These are phyloP conservation scores for Ajuga reptans DNA, from an alignment of 305 asterid genomes.

Conservation along the genomic window DNA sequence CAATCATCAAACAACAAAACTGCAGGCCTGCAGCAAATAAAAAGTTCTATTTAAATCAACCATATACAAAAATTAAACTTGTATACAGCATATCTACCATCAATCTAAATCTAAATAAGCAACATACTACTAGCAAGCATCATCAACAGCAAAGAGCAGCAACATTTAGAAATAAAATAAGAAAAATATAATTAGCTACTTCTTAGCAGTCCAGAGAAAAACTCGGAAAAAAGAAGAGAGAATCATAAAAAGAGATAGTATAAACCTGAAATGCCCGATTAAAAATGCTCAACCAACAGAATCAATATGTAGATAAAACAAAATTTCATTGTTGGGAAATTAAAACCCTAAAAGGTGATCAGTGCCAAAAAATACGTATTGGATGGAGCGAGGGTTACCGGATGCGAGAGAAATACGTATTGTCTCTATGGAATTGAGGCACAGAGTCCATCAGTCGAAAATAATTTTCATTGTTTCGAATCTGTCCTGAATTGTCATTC, in stretches of 20 bases:
- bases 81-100: background rate
- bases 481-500: conserved; percentile 23
- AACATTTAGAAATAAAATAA: background rate
- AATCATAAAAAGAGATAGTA: conserved; percentile 6
- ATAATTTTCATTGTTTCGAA: conserved; percentile 16
- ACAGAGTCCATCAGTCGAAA: conserved; percentile 26
- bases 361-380: conserved; percentile 1
- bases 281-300: conserved; percentile 5
- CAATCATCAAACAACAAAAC: conserved; percentile 3
- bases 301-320: conserved; percentile 3
- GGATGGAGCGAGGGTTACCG: conserved; percentile 30
- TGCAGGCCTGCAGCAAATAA: conserved; percentile 16
- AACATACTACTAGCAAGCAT: conserved; percentile 16
- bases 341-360: conserved; percentile 36
- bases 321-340: conserved; percentile 19
- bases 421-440: conserved; percentile 23
- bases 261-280: conserved; percentile 5
- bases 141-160: conserved; percentile 1
- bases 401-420: conserved; percentile 19
- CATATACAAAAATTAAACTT: background rate
- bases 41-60: background rate
- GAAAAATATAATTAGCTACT: background rate
- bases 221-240: background rate
- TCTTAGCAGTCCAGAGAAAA: background rate
- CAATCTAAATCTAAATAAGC: conserved; percentile 11